Conservation (phyloP, 768 basidiomycete genomes). For the Austroboletus festivus region DNA sequence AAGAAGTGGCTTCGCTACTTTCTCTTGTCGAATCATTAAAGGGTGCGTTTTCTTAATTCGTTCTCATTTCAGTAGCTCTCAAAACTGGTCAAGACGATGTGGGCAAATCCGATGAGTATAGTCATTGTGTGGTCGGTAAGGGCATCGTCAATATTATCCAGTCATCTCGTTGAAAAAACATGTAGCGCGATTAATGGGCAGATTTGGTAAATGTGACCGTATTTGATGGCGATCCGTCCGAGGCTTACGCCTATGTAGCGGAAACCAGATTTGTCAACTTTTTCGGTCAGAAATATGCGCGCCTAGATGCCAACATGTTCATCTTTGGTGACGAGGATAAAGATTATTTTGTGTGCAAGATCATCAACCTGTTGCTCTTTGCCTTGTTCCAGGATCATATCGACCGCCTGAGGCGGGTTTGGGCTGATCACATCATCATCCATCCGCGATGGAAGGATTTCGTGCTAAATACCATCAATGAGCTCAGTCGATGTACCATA, state of each 20-base stretch:
- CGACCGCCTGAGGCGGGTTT: constrained; percentile 38
- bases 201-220: not conserved
- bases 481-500: constrained; percentile 48
- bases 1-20: not conserved
- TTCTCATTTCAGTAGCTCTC: not conserved
- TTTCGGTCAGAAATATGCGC: constrained; percentile 36
- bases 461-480: constrained; percentile 38
- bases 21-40: not conserved
- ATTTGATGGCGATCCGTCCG: not conserved
- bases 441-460: constrained; percentile 38
- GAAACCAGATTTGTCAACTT: constrained; percentile 36
- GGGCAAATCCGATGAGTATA: not conserved
- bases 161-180: too few species aligned
- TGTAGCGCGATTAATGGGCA: not conserved
- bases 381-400: constrained; percentile 44
- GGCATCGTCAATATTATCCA: not conserved
- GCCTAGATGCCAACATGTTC: constrained; percentile 29
- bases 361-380: constrained; percentile 35
- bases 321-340: constrained; percentile 8
- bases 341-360: not conserved
- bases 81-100: not conserved
- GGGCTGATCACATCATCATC: constrained; percentile 42
- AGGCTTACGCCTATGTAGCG: not conserved
- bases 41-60: not conserved
- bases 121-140: not conserved